These are phyloP conservation scores for Posidonia australis DNA, from an alignment of 106 monocot genomes.

Conservation along the genomic window DNA sequence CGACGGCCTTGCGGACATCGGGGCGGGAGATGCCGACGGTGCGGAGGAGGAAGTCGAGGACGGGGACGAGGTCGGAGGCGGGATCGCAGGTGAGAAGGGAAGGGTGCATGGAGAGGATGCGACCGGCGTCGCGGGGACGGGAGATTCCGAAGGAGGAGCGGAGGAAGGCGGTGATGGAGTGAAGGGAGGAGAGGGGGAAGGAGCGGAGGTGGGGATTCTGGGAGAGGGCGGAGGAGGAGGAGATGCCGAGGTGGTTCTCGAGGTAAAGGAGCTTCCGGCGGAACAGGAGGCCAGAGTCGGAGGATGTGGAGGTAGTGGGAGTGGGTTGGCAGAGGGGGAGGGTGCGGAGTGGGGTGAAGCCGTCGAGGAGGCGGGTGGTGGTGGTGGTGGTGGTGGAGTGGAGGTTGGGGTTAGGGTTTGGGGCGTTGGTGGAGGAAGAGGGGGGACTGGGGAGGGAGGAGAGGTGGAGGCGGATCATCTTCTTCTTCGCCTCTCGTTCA, in stretches of 20 bases:
- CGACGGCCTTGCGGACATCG: slow-evolving; percentile 28
- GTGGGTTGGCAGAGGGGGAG: not conserved
- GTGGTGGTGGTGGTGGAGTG: not conserved
- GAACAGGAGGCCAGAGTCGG: slow-evolving; percentile 46
- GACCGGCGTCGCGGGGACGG: slow-evolving; percentile 36
- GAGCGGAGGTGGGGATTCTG: slow-evolving; percentile 57
- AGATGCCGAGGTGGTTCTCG: slow-evolving; percentile 30
- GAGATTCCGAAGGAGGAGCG: slow-evolving; percentile 21
- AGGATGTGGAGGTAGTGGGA: not conserved
- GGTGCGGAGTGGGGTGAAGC: not conserved
- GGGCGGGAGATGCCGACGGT: slow-evolving; percentile 28
- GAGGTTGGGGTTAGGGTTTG: not conserved
- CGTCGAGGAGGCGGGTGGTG: not conserved
- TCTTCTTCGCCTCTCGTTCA: not conserved
- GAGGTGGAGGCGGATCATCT: not conserved
- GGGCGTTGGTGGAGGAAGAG: not conserved
- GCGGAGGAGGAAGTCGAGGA: slow-evolving; percentile 36
- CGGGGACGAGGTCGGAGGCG: slow-evolving; percentile 25
- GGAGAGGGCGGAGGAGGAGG: slow-evolving; percentile 35
- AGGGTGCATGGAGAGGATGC: slow-evolving; percentile 44
- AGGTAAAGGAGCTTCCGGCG: slow-evolving; percentile 55
- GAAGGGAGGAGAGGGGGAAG: slow-evolving; percentile 29
- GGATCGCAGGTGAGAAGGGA: slow-evolving; percentile 61
- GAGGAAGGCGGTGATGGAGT: slow-evolving; percentile 16
- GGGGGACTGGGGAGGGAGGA: not conserved